phyloP scores from a whole-genome alignment of 176 grass and related monocot species.

The Saccharum officinarum region DNA sequence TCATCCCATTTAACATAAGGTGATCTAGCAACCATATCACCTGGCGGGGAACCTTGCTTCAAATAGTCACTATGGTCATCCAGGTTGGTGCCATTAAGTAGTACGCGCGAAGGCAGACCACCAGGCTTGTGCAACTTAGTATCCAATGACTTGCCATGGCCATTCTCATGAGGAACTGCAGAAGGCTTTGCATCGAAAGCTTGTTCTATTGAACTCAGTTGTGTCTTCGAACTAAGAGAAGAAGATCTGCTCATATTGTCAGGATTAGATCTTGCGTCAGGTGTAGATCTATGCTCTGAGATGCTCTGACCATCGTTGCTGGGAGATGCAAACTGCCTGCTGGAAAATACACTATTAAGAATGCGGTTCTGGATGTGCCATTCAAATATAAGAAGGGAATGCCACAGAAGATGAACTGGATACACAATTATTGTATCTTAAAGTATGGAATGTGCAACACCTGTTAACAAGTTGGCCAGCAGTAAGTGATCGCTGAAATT shows the following conservation, averaged over 20 bases:
- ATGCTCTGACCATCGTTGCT: constrained; percentile 63
- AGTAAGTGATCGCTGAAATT: constrained; percentile 60
- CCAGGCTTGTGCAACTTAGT: constrained; percentile 30
- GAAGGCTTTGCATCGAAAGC: constrained; percentile 54
- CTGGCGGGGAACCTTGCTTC: constrained; percentile 42
- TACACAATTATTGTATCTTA: constrained; percentile 21
- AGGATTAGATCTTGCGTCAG: constrained; percentile 61
- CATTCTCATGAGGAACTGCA: constrained; percentile 44
- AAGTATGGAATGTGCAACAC: constrained; percentile 38
- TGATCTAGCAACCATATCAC: constrained; percentile 38
- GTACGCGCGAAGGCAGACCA: constrained; percentile 23
- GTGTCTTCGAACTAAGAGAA: constrained; percentile 77
- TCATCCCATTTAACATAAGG: constrained; percentile 81
- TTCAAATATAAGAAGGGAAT: constrained; percentile 6
- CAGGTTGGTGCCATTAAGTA: constrained; percentile 29
- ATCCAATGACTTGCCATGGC: constrained; percentile 40
- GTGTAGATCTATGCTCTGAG: constrained; percentile 71
- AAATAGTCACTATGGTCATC: constrained; percentile 31
- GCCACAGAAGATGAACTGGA: not conserved
- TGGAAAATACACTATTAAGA: constrained; percentile 36
- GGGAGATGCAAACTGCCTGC: constrained; percentile 69
- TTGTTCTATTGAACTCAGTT: constrained; percentile 60
- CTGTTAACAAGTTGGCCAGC: constrained; percentile 59
- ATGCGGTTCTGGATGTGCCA: not conserved
- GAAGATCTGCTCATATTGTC: constrained; percentile 87